A percentile compares a stretch with the other conserved stretches of the same genome.
These are phyloP conservation scores for Nicotiana sylvestris DNA, from an alignment of 257 asterid genomes.

Conservation along the genomic window DNA sequence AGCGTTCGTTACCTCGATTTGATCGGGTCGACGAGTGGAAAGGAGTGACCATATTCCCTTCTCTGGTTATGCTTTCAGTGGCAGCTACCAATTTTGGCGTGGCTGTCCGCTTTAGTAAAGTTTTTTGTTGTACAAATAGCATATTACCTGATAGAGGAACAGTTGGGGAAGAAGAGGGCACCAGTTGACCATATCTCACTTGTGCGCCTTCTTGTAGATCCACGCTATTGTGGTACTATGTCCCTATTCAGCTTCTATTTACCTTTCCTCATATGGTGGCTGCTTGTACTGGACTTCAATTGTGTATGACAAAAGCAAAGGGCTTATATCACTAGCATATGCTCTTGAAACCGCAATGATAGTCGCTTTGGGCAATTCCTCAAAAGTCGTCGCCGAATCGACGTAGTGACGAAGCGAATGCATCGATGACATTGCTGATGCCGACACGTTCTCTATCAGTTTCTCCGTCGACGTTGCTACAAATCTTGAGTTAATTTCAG, in stretches of 20 bases:
- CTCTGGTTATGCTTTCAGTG: too few species aligned
- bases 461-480: constrained; percentile 62
- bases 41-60: too few species aligned
- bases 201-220: constrained; percentile 89
- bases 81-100: too few species aligned
- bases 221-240: constrained; percentile 65
- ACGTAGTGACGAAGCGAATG: constrained; percentile 45
- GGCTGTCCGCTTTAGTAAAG: too few species aligned
- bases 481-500: not conserved
- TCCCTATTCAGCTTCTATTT: not conserved
- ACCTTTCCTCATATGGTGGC: constrained; percentile 17
- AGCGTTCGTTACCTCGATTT: too few species aligned
- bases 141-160: constrained; percentile 83
- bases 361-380: constrained; percentile 71
- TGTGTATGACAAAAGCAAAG: constrained; percentile 78
- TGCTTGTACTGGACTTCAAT: constrained; percentile 79
- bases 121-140: constrained; percentile 57
- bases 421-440: constrained; percentile 42
- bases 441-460: constrained; percentile 33
- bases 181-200: constrained; percentile 76
- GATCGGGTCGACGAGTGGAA: too few species aligned
- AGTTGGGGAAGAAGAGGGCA: constrained; percentile 62
- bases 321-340: constrained; percentile 76
- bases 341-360: constrained; percentile 66
- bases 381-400: constrained; percentile 51